Conservation (phyloP, 495 filamentous ascomycete species). For the Terfezia boudieri region DNA sequence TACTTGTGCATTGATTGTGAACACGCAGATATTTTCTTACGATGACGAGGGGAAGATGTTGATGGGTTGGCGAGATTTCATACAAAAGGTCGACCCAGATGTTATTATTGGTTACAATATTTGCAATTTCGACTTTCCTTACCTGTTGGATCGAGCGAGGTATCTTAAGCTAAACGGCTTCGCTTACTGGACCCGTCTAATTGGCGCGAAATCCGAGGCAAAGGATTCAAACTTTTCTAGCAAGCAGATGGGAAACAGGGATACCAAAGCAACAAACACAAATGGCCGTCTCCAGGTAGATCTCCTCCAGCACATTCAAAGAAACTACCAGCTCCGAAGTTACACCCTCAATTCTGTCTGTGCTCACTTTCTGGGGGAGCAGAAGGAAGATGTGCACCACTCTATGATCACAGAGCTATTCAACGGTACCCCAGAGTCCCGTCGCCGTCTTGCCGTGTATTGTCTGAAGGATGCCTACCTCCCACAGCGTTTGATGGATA, state of each 20-base stretch:
- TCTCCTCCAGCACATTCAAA: slow-evolving; percentile 73
- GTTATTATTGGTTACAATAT: slow-evolving; percentile 99
- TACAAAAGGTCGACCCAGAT: slow-evolving; percentile 82
- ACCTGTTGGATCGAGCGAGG: slow-evolving; percentile 72
- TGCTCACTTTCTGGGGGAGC: slow-evolving; percentile 87
- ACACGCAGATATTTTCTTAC: slow-evolving; percentile 76
- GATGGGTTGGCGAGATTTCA: slow-evolving; percentile 65
- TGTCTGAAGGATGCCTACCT: slow-evolving; percentile 96
- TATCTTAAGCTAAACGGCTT: slow-evolving; percentile 56
- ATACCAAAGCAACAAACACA: slow-evolving; percentile 82
- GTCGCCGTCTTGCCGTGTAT: slow-evolving; percentile 79
- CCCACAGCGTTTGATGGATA: slow-evolving; percentile 87
- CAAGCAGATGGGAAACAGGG: slow-evolving; percentile 96
- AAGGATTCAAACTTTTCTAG: slow-evolving; percentile 75
- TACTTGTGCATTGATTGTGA: slow-evolving; percentile 75
- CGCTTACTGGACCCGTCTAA: slow-evolving; percentile 64
- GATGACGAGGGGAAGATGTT: slow-evolving; percentile 67
- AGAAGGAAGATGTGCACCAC: slow-evolving; percentile 97
- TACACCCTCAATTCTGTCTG: slow-evolving; percentile 96
- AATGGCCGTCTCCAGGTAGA: slow-evolving; percentile 87
- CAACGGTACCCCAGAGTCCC: slow-evolving; percentile 80
- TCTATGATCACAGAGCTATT: slow-evolving; percentile 98
- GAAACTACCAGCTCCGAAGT: slow-evolving; percentile 83
- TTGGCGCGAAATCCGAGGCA: slow-evolving; percentile 35
- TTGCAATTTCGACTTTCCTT: slow-evolving; percentile 96